phyloP scores from a whole-genome alignment of 192 early-diverging fungal genomes.

The Podila horticola region DNA sequence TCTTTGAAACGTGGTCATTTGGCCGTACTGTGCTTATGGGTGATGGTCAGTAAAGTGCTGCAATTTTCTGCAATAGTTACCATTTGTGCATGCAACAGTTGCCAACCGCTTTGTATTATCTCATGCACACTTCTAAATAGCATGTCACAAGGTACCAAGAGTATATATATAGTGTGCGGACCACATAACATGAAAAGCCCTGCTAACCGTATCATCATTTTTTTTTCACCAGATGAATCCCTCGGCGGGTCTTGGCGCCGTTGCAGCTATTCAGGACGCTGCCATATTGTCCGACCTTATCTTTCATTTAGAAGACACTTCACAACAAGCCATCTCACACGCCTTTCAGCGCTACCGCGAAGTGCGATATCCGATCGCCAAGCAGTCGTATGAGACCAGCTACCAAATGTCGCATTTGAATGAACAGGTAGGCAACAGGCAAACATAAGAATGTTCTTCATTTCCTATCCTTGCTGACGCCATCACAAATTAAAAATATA shows the following conservation, averaged over 20 bases:
- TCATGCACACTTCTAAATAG: background rate
- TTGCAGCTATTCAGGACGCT: slow-evolving; percentile 30
- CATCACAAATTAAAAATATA: background rate
- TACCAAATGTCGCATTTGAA: slow-evolving; percentile 40
- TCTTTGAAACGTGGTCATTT: slow-evolving; percentile 29
- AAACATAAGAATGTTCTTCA: background rate
- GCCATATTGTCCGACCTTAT: slow-evolving; percentile 26
- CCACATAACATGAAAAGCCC: too few species aligned
- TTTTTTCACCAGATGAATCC: slow-evolving; percentile 13
- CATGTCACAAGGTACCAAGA: slow-evolving; percentile 18
- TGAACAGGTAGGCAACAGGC: slow-evolving; percentile 15
- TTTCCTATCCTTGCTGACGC: background rate
- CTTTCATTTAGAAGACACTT: slow-evolving; percentile 4
- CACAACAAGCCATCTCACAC: background rate
- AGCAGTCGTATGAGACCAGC: slow-evolving; percentile 32
- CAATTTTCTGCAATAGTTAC: too few species aligned
- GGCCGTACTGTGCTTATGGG: slow-evolving; percentile 21
- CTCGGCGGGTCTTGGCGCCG: slow-evolving; percentile 28
- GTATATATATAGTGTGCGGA: too few species aligned
- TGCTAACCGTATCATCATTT: too few species aligned
- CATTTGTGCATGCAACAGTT: background rate
- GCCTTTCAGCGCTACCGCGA: slow-evolving; percentile 12
- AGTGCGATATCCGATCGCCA: slow-evolving; percentile 13
- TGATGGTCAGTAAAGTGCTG: slow-evolving; percentile 12
- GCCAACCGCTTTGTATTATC: background rate